Conservation (phyloP, 306 rosid species). For the Rosa lucieae region DNA sequence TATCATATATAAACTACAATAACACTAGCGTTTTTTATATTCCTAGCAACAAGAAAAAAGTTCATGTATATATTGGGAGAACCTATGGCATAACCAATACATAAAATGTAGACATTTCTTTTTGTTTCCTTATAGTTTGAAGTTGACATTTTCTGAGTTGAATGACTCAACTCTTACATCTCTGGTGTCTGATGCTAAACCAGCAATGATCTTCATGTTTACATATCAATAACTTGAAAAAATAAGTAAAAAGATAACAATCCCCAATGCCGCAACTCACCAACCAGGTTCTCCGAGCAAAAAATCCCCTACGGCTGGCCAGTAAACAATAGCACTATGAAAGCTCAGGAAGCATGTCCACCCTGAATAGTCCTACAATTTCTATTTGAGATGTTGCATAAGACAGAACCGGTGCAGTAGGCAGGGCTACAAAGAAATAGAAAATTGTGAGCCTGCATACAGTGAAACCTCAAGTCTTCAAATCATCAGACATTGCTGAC, state of each 20-base stretch:
- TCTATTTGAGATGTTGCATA: slow-evolving; percentile 14
- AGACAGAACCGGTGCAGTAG: not conserved
- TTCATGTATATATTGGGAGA: not conserved
- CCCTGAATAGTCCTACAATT: slow-evolving; percentile 29
- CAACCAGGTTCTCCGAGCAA: slow-evolving; percentile 9
- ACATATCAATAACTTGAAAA: not conserved
- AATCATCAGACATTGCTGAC: slow-evolving; percentile 89
- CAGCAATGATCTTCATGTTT: not conserved
- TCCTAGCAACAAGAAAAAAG: not conserved
- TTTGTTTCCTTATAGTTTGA: not conserved
- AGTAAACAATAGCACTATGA: slow-evolving; percentile 28
- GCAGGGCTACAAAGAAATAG: not conserved
- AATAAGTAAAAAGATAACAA: not conserved
- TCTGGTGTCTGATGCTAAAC: not conserved
- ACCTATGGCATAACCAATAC: not conserved
- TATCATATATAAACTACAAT: not conserved
- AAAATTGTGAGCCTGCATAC: slow-evolving; percentile 9
- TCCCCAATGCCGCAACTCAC: slow-evolving; percentile 24
- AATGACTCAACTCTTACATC: not conserved
- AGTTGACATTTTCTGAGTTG: not conserved
- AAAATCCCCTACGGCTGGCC: not conserved
- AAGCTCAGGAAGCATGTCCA: slow-evolving; percentile 21
- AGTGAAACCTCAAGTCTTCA: slow-evolving; percentile 51
- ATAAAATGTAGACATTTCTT: not conserved
- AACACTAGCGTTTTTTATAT: not conserved